These are phyloP conservation scores for Platanus orientalis DNA, from an alignment of 164 flowering plant genomes.

Conservation along the genomic window DNA sequence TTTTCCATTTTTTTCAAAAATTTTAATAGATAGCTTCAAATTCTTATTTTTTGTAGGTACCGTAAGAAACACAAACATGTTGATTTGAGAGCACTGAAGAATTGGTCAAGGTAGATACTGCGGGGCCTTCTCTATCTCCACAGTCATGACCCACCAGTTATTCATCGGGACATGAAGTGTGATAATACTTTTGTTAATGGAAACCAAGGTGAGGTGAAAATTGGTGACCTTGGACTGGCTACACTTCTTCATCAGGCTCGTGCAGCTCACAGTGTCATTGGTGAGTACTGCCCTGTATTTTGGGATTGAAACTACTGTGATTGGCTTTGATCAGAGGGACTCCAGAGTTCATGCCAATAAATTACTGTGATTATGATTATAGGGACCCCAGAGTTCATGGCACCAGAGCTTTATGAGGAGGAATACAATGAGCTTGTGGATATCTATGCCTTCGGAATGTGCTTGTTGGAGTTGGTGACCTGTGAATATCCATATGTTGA, in stretches of 20 bases:
- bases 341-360: not conserved
- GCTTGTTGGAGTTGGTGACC: conserved; percentile 90
- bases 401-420: conserved; percentile 97
- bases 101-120: conserved; percentile 95
- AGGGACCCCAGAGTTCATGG: conserved; percentile 99
- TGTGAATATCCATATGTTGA: conserved; percentile 94
- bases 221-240: conserved; percentile 90
- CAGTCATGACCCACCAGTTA: conserved; percentile 85
- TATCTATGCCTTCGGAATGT: conserved; percentile 97
- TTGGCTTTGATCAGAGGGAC: no score
- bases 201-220: conserved; percentile 92
- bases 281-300: conserved; percentile 28
- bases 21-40: not conserved
- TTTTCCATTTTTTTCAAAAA: not conserved
- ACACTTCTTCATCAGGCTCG: conserved; percentile 70
- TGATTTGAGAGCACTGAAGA: conserved; percentile 85
- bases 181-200: conserved; percentile 96
- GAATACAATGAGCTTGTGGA: conserved; percentile 98
- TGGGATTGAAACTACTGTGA: conserved; percentile 4
- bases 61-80: conserved; percentile 90
- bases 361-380: conserved; percentile 9
- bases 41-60: conserved; percentile 45
- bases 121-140: conserved; percentile 87
- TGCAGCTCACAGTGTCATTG: conserved; percentile 92
- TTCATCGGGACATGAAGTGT: conserved; percentile 92